Percentiles rank a stretch among this genome's conserved stretches.
Conservation (phyloP, 2,329 filamentous ascomycete species). For the Tolypocladium album region DNA sequence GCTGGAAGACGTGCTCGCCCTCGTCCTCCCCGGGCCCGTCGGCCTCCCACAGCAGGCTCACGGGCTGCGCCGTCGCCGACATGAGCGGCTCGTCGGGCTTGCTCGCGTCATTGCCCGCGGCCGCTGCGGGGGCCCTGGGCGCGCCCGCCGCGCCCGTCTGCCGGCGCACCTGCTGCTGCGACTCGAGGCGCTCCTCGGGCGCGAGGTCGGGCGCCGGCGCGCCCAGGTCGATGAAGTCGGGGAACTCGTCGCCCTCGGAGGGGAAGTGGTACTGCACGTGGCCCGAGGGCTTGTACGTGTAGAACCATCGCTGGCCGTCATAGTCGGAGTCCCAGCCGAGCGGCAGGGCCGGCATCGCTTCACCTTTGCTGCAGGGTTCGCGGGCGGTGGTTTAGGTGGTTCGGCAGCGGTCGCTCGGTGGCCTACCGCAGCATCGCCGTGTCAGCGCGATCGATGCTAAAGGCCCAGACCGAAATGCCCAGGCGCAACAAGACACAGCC, state of each 20-base stretch:
- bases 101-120: constrained; percentile 1
- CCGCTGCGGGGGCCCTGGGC: not conserved
- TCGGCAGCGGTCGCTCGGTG: not conserved
- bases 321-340: constrained; percentile 48
- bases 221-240: constrained; percentile 33
- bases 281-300: constrained; percentile 42
- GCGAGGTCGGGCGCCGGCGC: constrained; percentile 27
- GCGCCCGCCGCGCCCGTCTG: constrained; percentile 10
- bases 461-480: not conserved
- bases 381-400: not conserved
- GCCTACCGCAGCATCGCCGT: not conserved
- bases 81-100: constrained; percentile 13
- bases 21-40: constrained; percentile 21
- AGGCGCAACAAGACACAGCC: not conserved
- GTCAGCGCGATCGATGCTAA: not conserved
- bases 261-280: constrained; percentile 47
- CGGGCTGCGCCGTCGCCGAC: constrained; percentile 20
- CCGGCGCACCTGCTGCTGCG: constrained; percentile 36
- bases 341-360: constrained; percentile 29
- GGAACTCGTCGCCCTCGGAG: constrained; percentile 46
- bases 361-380: not conserved
- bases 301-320: constrained; percentile 47
- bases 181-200: constrained; percentile 42
- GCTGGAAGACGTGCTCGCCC: constrained; percentile 33
- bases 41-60: constrained; percentile 21